These are phyloP conservation scores for Syzygium aqueum DNA, from an alignment of 345 rosid species.

Conservation along the genomic window DNA sequence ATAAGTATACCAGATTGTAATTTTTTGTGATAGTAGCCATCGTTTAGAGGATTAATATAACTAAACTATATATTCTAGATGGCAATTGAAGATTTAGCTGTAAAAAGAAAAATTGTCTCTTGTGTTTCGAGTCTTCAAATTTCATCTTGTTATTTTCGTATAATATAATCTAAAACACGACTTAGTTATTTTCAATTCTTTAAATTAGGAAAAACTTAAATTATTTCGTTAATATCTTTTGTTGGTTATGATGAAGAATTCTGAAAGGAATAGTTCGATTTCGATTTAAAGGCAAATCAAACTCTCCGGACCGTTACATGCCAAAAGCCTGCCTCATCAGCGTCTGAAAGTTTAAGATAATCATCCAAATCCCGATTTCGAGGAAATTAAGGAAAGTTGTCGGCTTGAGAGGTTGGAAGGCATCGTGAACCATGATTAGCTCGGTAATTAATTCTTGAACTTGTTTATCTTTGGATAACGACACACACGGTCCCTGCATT, in stretches of 20 bases:
- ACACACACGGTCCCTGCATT: no score
- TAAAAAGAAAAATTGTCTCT: neutral
- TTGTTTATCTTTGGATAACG: no score
- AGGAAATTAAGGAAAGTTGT: neutral
- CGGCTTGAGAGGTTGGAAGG: neutral
- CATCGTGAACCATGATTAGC: neutral
- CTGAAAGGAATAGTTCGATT: neutral
- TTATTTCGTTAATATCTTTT: neutral
- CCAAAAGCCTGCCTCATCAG: neutral
- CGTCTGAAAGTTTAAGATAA: no score
- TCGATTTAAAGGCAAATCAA: neutral
- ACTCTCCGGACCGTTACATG: neutral
- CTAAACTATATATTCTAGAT: neutral
- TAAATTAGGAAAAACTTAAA: neutral
- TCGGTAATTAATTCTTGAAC: neutral
- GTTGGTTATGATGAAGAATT: neutral
- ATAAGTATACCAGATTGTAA: no score
- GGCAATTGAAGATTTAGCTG: neutral
- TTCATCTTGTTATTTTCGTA: neutral
- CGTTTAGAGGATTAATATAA: no score
- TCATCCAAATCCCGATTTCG: neutral
- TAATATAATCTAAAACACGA: neutral
- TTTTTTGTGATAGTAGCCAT: no score
- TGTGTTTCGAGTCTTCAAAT: neutral
- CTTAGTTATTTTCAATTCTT: neutral